Base-by-base conservation (phyloP, 768 basidiomycete genomes). In the Kwoniella heveanensis region DNA sequence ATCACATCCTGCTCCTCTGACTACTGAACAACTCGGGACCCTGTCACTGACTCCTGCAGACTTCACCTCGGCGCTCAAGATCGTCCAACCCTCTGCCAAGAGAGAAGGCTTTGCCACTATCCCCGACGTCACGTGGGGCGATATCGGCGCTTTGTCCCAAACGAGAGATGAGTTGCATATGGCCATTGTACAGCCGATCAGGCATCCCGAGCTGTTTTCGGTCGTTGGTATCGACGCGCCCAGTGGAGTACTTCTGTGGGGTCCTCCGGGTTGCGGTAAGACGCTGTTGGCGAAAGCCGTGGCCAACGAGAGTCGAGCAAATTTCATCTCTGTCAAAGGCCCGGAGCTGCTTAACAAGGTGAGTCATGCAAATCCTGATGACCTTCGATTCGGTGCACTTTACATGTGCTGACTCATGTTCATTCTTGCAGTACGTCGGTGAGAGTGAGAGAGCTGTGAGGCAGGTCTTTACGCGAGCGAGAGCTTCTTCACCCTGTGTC, bases 101-200 rank as follows among this genome's bases (percentile, higher is more conserved):
- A 89, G 96, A 47, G 96, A 99, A 83, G 96, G 96, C 2, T 99
- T 99, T 70, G 89, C 96, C 5, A 98, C 96, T 0, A 89, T 97
- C 2, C 96, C 96, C 0, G 91, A 94, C 70, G 91, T 97, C 1
- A 89, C 90, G 0, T 99, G 96, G 95, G 83, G 88, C 1, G 93
- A 98, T 76, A 85, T 99, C 51, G 96, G 96, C 22, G 96, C 95
- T 1, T 83, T 98, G n/a, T 87, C 90, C 64, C 84, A 81, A 1
- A 90, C 88, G 2, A 83, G 96, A 17, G 91, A 95, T 62, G 94
- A 96, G 78, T 83, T 99, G 44, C 92, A 94, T 71, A 96, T 97
- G 93, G 90, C 92, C 15, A 91, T 99, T 69, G 94, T 99, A 2
- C 91, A 96, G 72, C 95, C 96, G 6, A 93, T 98, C 69, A 84